Base-by-base conservation (phyloP, 1,284 basidiomycete genomes). In the Apiotrichum montevideense region DNA sequence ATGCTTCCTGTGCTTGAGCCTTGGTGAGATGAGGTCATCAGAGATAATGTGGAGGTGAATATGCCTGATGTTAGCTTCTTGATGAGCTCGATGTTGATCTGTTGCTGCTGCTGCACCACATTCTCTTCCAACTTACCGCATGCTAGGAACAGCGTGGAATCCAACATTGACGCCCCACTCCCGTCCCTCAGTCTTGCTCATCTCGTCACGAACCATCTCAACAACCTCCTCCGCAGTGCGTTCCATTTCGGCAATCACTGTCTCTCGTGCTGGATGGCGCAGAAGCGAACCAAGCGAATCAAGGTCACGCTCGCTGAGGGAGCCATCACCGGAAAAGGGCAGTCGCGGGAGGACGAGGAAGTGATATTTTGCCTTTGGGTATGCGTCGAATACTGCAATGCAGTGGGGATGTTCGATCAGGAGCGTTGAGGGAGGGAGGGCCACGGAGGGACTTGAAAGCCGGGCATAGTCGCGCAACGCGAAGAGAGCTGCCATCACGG, bases 1-100 rank as follows among this genome's bases (percentile, higher is more conserved):
- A 67, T 98, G 93, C 68, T 89, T 93, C 80, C 96, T 97, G 61
- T 82, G 83, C 76, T 95, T 98, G 77, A 98, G 77, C 40, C 79
- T 77, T 2, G 83, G 80, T 0, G 87, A 87, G 51, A 84, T 81
- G 15, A 96, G 76, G 70, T 98, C 94, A 21, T 82, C 80, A 0
- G 92, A 95, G 34, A 97, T 79, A 58, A 97, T 84, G 70, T 97
- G 93, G 6, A 93, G 75, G 68, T 95, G 92, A 1, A 93, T 61
- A 70, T 94, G 90, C 61, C 90, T 93, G 59, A 14, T 39, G 35
- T 55, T 40, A 51, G 52, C n/a, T 15, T 21, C 21, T 21, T 21
- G 21, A 21, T 21, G 21, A 21, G 21, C 21, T 21, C 21, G 21
- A 21, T 21, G 21, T 21, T 21, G 21, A 21, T 21, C 21, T 21